A percentile compares a stretch with the other conserved stretches of the same genome.
Evolutionary conservation across 2,329 filamentous ascomycete genomes (phyloP).

Genomic region (Paecilomyces dactylethromorphus): DNA sequence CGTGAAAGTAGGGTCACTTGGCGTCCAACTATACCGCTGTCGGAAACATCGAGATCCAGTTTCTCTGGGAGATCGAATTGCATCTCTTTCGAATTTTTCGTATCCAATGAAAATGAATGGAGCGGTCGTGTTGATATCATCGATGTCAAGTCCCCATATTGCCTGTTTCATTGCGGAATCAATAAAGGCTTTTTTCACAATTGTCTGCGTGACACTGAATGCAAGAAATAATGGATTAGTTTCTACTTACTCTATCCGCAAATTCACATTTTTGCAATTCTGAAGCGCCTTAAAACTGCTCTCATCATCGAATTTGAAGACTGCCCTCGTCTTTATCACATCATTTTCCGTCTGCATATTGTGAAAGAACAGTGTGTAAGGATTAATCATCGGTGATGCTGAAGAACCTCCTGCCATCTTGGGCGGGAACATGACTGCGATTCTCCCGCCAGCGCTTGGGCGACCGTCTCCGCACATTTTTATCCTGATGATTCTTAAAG

Average conservation of each 20-base stretch:
- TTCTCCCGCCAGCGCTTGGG: slow-evolving; percentile 36
- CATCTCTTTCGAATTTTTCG: slow-evolving; percentile 4
- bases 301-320: slow-evolving; percentile 20
- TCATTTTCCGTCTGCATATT: slow-evolving; percentile 8
- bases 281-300: slow-evolving; percentile 14
- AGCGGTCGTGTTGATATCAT: slow-evolving; percentile 11
- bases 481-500: slow-evolving; percentile 10
- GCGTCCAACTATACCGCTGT: slow-evolving; percentile 26
- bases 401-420: neutral
- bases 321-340: slow-evolving; percentile 10
- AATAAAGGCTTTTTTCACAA: neutral
- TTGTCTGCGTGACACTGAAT: neutral
- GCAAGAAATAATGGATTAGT: neutral
- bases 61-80: slow-evolving; percentile 22
- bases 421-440: slow-evolving; percentile 26
- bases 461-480: slow-evolving; percentile 45
- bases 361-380: slow-evolving; percentile 26
- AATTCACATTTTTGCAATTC: slow-evolving; percentile 13
- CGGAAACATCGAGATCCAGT: slow-evolving; percentile 28
- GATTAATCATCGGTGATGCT: slow-evolving; percentile 10
- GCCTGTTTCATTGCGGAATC: slow-evolving; percentile 8
- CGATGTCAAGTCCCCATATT: slow-evolving; percentile 19
- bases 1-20: slow-evolving; percentile 21
- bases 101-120: slow-evolving; percentile 18
- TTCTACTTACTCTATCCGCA: slow-evolving; percentile 27